Evolutionary conservation across 768 basidiomycete species (phyloP), one percentile per base, ranked within the genome.

Genomic region (Mycena vulgaris): DNA sequence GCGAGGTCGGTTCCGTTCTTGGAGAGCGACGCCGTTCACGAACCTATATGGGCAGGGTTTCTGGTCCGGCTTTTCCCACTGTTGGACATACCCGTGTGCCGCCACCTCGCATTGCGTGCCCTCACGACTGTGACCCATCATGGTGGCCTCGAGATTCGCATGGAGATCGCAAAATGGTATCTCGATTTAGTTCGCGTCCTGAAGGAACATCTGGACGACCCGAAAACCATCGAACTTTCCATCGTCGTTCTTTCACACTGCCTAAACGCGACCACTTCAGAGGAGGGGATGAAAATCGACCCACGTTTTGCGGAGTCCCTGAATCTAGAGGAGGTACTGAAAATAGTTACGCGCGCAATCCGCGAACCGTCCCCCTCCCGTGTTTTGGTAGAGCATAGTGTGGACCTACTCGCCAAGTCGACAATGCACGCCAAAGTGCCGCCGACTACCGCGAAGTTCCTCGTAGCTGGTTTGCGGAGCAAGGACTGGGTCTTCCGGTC

Each of bases 81-180:
- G 16, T 71, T 92, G 16, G 81, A 88, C 35, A 75, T 81, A 7
- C 83, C 86, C 7, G 80, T 77, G 5, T 88, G 86, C 3, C 85
- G 89, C 1, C 83, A 86, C 70, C 77, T 90, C 56, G 89, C 88
- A 10, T 80, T 92, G 13, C 86, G 86, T 31, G 85, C 89, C 0
- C 78, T 93, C 25, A 84, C 84, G 0, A 89, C 86, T 27, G 83
- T 92, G 14, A 92, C 91, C 0, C 90, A 89, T 67, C 90, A 91
- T 53, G 89, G 90, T 5, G 90, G 90, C 8, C 67, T 75, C 4
- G 79, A 83, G 21, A 83, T 87, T 30, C 87, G 88, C 40, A 75
- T 80, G 51, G 86, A 86, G 63, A 87, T 92, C 60, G 88, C 89
- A 0, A 83, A 81, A 57, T 61, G 78, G 84, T 37, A 80, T 85